Percentiles rank a stretch among this genome's conserved stretches.
Conservation (phyloP, 495 filamentous ascomycete species). For the Ramalina intermedia region DNA sequence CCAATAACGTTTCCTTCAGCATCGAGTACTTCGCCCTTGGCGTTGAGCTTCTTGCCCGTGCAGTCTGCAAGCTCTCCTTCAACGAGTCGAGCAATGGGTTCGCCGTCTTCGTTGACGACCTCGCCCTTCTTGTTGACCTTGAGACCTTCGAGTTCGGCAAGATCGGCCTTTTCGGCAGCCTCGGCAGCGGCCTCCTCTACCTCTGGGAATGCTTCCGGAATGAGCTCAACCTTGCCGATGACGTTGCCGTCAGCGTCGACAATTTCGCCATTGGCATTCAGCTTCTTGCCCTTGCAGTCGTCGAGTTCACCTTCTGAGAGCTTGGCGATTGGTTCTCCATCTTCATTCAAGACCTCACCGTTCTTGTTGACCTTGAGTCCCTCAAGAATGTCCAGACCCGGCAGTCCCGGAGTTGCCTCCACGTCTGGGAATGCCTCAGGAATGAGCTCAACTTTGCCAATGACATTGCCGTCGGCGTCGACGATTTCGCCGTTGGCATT, state of each 20-base stretch:
- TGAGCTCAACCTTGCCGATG: slow-evolving; percentile 21
- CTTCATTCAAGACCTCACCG: slow-evolving; percentile 47
- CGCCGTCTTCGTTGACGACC: slow-evolving; percentile 39
- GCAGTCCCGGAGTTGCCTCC: slow-evolving; percentile 17
- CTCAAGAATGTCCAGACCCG: slow-evolving; percentile 26
- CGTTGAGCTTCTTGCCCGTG: slow-evolving; percentile 33
- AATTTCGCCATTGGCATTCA: slow-evolving; percentile 37
- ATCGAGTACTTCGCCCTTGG: slow-evolving; percentile 31
- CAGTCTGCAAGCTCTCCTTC: slow-evolving; percentile 27
- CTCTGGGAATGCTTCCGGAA: slow-evolving; percentile 11
- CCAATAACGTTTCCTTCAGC: slow-evolving; percentile 22
- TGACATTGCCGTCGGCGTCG: slow-evolving; percentile 25
- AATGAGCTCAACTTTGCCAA: slow-evolving; percentile 20
- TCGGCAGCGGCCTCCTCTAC: slow-evolving; percentile 17
- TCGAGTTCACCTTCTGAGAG: slow-evolving; percentile 32
- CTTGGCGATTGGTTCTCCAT: slow-evolving; percentile 35
- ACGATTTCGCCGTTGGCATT: slow-evolving; percentile 37
- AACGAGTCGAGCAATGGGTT: slow-evolving; percentile 28
- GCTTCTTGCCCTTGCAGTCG: slow-evolving; percentile 35
- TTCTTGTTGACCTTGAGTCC: slow-evolving; percentile 57
- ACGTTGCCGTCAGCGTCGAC: slow-evolving; percentile 26
- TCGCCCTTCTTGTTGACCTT: slow-evolving; percentile 61
- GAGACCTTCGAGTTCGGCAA: slow-evolving; percentile 24
- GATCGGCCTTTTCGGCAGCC: slow-evolving; percentile 14
- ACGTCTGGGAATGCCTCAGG: slow-evolving; percentile 12